Evolutionary conservation across 768 basidiomycete genomes (phyloP).

Genomic region (Pholiota molesta): DNA sequence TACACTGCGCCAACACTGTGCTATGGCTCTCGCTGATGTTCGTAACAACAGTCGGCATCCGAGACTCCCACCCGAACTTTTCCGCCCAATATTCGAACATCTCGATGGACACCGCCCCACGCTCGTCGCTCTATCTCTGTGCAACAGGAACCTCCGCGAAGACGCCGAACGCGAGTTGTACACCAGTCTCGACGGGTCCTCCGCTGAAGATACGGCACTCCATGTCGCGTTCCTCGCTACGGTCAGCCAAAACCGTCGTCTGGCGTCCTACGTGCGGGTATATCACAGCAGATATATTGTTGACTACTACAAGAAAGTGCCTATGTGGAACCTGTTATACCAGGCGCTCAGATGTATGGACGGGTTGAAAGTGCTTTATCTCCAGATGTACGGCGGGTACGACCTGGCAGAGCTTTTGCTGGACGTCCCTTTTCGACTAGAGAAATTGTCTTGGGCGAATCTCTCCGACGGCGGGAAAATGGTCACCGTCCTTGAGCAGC

Average conservation of each 20-base stretch:
- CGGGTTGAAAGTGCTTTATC: constrained; percentile 7
- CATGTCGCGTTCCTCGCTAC: constrained; percentile 18
- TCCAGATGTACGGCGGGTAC: constrained; percentile 11
- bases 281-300: constrained; percentile 12
- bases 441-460: constrained; percentile 12
- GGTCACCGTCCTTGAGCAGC: constrained; percentile 4
- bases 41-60: background rate
- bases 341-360: constrained; percentile 11
- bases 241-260: constrained; percentile 6
- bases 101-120: constrained; percentile 2
- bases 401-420: constrained; percentile 11
- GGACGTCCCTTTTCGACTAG: constrained; percentile 7
- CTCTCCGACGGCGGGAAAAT: constrained; percentile 7
- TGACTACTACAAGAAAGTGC: constrained; percentile 9
- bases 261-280: constrained; percentile 9
- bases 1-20: too few species aligned
- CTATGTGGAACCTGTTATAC: constrained; percentile 12
- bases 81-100: constrained; percentile 15
- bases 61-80: constrained; percentile 18
- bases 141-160: constrained; percentile 3
- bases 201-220: constrained; percentile 3
- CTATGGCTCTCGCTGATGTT: background rate
- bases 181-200: background rate
- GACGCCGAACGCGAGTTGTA: constrained; percentile 16
- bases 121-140: constrained; percentile 3